These are phyloP conservation scores for Penicillium sp. DNA, from an alignment of 2,329 filamentous ascomycete genomes.

Conservation along the genomic window DNA sequence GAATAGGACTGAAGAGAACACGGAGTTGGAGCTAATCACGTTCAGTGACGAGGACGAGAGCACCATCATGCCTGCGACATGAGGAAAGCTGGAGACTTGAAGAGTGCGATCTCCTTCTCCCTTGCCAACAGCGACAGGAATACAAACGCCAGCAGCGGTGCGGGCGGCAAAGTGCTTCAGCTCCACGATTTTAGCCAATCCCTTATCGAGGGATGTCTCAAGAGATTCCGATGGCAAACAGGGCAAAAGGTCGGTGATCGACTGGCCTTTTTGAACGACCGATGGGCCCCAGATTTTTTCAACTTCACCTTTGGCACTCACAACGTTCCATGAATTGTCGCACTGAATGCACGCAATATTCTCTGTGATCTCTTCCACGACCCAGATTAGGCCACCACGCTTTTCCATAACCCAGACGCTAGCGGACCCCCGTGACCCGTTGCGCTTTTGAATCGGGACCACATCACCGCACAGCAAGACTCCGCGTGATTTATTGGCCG, in stretches of 20 bases:
- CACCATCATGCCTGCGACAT: slow-evolving; percentile 96
- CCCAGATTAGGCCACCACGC: slow-evolving; percentile 89
- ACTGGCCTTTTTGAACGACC: slow-evolving; percentile 64
- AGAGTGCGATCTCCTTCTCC: slow-evolving; percentile 68
- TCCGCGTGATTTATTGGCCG: slow-evolving; percentile 75
- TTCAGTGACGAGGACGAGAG: slow-evolving; percentile 74
- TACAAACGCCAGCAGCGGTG: slow-evolving; percentile 72
- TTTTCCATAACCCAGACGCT: slow-evolving; percentile 99
- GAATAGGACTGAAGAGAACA: slow-evolving; percentile 90
- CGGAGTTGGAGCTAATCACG: slow-evolving; percentile 90
- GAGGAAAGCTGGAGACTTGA: slow-evolving; percentile 88
- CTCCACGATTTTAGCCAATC: slow-evolving; percentile 72
- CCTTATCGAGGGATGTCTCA: slow-evolving; percentile 67
- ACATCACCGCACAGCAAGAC: slow-evolving; percentile 95
- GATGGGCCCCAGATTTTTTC: slow-evolving; percentile 82
- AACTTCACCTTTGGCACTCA: slow-evolving; percentile 71
- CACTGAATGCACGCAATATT: slow-evolving; percentile 77
- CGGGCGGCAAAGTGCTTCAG: slow-evolving; percentile 81
- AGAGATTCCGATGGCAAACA: slow-evolving; percentile 72
- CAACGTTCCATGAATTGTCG: slow-evolving; percentile 74
- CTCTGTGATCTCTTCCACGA: slow-evolving; percentile 95
- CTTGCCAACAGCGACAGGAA: slow-evolving; percentile 79
- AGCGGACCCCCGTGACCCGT: slow-evolving; percentile 85
- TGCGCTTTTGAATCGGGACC: slow-evolving; percentile 95
- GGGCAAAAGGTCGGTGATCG: slow-evolving; percentile 76